Base-by-base conservation (phyloP, 1,284 basidiomycete genomes). In the Puccinia triticina region DNA sequence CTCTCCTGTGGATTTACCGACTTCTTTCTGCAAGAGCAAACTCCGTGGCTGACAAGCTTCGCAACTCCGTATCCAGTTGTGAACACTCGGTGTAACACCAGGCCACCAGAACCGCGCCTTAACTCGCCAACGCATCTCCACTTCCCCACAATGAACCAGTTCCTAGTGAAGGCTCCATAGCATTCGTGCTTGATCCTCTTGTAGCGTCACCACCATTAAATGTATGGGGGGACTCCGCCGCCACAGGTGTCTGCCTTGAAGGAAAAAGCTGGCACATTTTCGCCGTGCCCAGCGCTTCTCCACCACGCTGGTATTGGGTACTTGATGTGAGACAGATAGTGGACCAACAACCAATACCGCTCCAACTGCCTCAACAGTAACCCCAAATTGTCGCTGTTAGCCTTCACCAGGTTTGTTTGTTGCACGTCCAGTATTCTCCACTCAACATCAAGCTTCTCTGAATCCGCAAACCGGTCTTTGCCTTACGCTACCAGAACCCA, bases 101-200 rank as follows among this genome's bases (percentile, higher is more conserved):
- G 59, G 59, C 59, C 59, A 64, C 72, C 72, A 75, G 32, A 75
- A 55, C 50, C 46, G 40, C 21, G 14, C 2, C 14, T 18, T 32
- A 21, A 75, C 53, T 8, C 26, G 21, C 3, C 40, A 55, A 3
- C 32, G 32, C n/a, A 48, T 77, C 26, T 76, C n/a, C 34, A 29
- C 50, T 11, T 57, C 16, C 3, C 74, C 74, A 32, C 43, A 40
- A 76, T 76, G 74, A 37, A 50, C 74, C 18, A 76, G 50, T 29
- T 76, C 32, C 57, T 76, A 32, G 57, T 76, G 74, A 16, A 76
- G 26, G 16, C 55, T 57, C n/a, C n/a, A n/a, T n/a, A n/a, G n/a
- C n/a, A n/a, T n/a, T n/a, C n/a, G n/a, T n/a, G n/a, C n/a, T n/a
- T n/a, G n/a, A n/a, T n/a, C n/a, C n/a, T n/a, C n/a, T n/a, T n/a